These are phyloP conservation scores for Puya raimondii DNA, from an alignment of 176 grass and related monocot species.

Conservation along the genomic window DNA sequence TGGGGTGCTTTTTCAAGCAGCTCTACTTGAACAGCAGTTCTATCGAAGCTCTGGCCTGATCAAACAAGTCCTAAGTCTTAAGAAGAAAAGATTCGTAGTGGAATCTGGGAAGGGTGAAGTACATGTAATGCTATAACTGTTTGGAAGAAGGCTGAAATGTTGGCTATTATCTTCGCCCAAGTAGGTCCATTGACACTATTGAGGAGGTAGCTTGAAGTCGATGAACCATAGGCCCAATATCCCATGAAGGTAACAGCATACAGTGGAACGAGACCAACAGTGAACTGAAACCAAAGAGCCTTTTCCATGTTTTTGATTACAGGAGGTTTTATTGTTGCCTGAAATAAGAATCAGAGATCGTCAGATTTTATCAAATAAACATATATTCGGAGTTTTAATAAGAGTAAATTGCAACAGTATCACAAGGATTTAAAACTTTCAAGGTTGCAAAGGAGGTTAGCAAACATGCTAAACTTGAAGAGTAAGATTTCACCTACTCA, in stretches of 20 bases:
- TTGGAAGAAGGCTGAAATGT: constrained; percentile 72
- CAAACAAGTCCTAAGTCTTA: not conserved
- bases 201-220: constrained; percentile 71
- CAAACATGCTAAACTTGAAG: too few species aligned
- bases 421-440: too few species aligned
- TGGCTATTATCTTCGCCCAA: constrained; percentile 70
- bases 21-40: too few species aligned
- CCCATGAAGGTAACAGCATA: constrained; percentile 83
- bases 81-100: not conserved
- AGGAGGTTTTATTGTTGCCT: constrained; percentile 85
- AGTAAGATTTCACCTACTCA: too few species aligned
- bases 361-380: not conserved
- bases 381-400: not conserved
- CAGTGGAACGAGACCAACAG: constrained; percentile 51
- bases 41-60: too few species aligned
- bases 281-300: constrained; percentile 91
- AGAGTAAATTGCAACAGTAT: too few species aligned
- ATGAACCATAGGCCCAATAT: constrained; percentile 91
- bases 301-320: constrained; percentile 94
- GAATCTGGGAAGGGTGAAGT: constrained; percentile 4
- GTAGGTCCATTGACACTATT: constrained; percentile 59
- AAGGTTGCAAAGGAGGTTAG: too few species aligned
- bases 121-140: constrained; percentile 82
- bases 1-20: too few species aligned
- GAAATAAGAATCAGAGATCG: constrained; percentile 12